These are phyloP conservation scores for Sporisorium exsertum DNA, from an alignment of 1,284 basidiomycete genomes.

Conservation along the genomic window DNA sequence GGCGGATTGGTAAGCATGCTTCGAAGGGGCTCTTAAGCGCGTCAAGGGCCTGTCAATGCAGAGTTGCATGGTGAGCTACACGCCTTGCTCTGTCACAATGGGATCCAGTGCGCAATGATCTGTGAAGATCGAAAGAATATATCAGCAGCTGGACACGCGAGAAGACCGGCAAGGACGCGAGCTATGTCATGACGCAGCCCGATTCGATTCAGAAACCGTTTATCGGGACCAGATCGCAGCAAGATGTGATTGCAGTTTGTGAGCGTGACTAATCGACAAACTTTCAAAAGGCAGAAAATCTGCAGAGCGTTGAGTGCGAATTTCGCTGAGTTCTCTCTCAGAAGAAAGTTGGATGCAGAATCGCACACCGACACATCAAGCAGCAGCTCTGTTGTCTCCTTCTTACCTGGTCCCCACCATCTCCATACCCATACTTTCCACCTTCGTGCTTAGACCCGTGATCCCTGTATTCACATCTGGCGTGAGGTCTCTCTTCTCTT, in stretches of 20 bases:
- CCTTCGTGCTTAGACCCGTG: conserved; percentile 41
- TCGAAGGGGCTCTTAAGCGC: background rate
- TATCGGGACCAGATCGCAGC: too few species aligned
- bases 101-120: background rate
- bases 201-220: background rate
- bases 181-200: conserved; percentile 47
- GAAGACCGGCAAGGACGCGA: background rate
- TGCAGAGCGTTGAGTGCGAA: background rate
- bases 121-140: background rate
- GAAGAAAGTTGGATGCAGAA: background rate
- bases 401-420: conserved; percentile 7
- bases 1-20: conserved; percentile 6
- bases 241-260: background rate
- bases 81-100: background rate
- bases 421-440: conserved; percentile 12
- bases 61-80: conserved; percentile 9
- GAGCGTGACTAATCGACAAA: background rate
- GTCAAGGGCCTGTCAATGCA: conserved; percentile 16
- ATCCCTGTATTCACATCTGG: conserved; percentile 49
- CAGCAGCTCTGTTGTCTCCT: background rate
- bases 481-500: conserved; percentile 47
- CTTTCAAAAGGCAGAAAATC: background rate
- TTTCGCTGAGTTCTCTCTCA: background rate
- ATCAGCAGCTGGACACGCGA: background rate
- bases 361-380: background rate